These are phyloP conservation scores for Cardiospermum halicacabum DNA, from an alignment of 345 rosid species.

Conservation along the genomic window DNA sequence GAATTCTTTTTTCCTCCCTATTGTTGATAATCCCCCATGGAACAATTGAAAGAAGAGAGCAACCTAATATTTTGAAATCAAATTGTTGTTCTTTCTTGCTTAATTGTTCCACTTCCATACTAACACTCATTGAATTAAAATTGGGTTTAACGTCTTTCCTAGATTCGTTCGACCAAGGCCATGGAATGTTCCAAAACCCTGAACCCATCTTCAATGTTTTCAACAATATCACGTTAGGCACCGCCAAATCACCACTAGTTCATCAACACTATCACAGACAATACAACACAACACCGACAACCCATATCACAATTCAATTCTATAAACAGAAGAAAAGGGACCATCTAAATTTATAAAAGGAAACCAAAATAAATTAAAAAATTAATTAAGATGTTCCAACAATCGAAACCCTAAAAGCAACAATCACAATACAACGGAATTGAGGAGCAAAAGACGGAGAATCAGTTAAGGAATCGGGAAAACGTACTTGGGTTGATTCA, in stretches of 20 bases:
- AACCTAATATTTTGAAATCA: slow-evolving; percentile 48
- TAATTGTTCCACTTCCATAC: slow-evolving; percentile 33
- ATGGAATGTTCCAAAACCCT: slow-evolving; percentile 35
- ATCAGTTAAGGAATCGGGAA: too few relatives aligned
- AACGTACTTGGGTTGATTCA: not conserved
- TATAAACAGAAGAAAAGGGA: not conserved
- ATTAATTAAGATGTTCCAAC: not conserved
- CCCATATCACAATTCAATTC: not conserved
- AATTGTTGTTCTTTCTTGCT: slow-evolving; percentile 26
- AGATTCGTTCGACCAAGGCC: slow-evolving; percentile 30
- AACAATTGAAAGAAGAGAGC: slow-evolving; percentile 54
- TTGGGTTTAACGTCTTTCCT: slow-evolving; percentile 36
- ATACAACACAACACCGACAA: not conserved
- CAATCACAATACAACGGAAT: too few relatives aligned
- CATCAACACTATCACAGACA: not conserved
- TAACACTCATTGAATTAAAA: slow-evolving; percentile 25
- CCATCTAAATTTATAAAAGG: not conserved
- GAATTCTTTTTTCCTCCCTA: slow-evolving; percentile 27
- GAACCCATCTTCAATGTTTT: slow-evolving; percentile 39
- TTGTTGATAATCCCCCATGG: slow-evolving; percentile 50
- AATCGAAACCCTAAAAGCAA: not conserved
- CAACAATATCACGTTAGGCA: slow-evolving; percentile 11
- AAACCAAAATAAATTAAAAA: not conserved
- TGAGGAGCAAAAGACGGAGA: not conserved
- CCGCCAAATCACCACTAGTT: slow-evolving; percentile 5